Base-by-base conservation (phyloP, 2,329 filamentous ascomycete genomes). In the Amesomyces nigricolor region DNA sequence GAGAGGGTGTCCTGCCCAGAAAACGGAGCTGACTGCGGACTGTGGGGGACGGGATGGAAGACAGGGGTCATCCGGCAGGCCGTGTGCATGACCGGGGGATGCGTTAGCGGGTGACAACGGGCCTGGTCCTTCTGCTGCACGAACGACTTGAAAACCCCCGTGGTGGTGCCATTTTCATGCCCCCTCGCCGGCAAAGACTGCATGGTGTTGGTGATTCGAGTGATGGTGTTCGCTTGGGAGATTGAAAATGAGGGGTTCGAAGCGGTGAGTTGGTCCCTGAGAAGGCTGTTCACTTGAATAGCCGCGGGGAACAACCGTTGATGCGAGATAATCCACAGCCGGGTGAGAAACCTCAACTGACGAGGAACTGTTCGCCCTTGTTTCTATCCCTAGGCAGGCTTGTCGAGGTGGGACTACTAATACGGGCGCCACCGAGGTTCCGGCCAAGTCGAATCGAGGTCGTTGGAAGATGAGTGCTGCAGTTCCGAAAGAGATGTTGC, bases 91-190 rank as follows among this genome's bases (percentile, higher is more conserved):
- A 30, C 43, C 26, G 10, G 30, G 8, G 19, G 16, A 9, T 8
- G 11, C 19, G 26, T 8, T 35, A 13, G 50, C 49, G 50, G 32
- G 54, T 57, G 42, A 32, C 54, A 53, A 50, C 37, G 45, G 35
- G 13, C 44, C 39, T 46, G 9, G 17, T 42, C 16, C 45, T 50
- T 38, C 5, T 51, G 53, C 47, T 49, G 54, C 54, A 39, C 45
- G 45, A 26, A 46, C 49, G 37, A 53, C 54, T 49, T 16, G 19
- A 37, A 47, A 14, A 44, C 14, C 50, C 54, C 46, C 50, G 45
- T 29, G 39, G 30, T 46, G 50, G 54, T 47, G 54, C 46, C 54
- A 57, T 53, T 46, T 11, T 32, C 14, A 4, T 44, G 35, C 38
- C 44, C 19, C 22, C 19, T 17, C 32, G 29, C 16, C 30, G 37